Conservation (phyloP, 225 moss, liverwort and hornwort species). For the Ulota crispa region DNA sequence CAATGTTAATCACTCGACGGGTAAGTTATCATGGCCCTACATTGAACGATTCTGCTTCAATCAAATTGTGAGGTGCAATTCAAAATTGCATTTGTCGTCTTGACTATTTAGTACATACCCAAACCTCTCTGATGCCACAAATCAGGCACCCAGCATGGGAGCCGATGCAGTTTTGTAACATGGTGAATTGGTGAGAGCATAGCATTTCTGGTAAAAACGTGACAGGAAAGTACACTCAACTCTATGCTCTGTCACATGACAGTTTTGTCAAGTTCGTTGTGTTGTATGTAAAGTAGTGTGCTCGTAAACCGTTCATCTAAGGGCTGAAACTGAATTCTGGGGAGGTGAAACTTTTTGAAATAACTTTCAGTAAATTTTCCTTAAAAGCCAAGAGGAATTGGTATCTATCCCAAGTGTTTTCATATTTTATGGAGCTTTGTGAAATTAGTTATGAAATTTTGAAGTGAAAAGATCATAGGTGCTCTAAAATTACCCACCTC, state of each 20-base stretch:
- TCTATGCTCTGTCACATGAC: background rate
- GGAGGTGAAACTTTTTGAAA: too few relatives aligned
- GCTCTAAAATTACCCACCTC: too few relatives aligned
- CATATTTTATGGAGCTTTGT: too few relatives aligned
- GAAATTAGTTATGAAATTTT: too few relatives aligned
- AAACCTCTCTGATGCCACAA: background rate
- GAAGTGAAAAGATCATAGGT: too few relatives aligned
- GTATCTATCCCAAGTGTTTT: too few relatives aligned
- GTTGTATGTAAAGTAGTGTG: too few relatives aligned
- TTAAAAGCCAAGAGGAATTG: too few relatives aligned
- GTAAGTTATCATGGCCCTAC: background rate
- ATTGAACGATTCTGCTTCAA: background rate
- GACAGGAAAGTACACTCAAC: background rate
- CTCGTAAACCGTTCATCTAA: too few relatives aligned
- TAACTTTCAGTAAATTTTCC: too few relatives aligned
- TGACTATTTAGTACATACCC: too few relatives aligned
- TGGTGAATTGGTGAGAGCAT: background rate
- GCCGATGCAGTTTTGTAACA: background rate
- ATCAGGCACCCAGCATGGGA: background rate
- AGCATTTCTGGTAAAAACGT: background rate
- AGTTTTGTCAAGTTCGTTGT: background rate
- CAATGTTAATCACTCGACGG: background rate
- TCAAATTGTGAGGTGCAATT: background rate
- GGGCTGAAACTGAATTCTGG: too few relatives aligned
- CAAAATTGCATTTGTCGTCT: background rate